Conservation (phyloP, 139 green algal species). For the Micractinium conductrix region DNA sequence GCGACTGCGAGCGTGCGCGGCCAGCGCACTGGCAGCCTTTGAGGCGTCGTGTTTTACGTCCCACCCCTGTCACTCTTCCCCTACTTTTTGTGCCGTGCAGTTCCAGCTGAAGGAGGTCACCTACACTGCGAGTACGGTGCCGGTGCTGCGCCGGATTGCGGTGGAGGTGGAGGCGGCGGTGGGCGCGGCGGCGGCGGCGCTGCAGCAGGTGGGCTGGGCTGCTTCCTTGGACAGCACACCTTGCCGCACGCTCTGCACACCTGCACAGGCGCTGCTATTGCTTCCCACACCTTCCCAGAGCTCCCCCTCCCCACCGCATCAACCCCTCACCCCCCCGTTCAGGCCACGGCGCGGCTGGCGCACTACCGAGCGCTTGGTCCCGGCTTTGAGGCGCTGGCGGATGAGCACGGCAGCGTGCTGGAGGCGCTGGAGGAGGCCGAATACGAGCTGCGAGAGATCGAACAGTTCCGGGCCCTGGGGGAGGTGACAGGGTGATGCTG, state of each 20-base stretch:
- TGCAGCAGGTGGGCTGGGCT: slow-evolving; percentile 16
- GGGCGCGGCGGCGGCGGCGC: background rate
- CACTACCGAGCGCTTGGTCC: slow-evolving; percentile 16
- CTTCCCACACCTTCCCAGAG: no score
- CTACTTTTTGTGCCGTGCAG: background rate
- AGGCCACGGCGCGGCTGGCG: slow-evolving; percentile 9
- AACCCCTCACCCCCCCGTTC: no score
- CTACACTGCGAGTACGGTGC: slow-evolving; percentile 4
- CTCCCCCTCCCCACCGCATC: no score
- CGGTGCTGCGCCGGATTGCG: background rate
- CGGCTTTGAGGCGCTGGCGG: slow-evolving; percentile 2
- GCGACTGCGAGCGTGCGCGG: no score
- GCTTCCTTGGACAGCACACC: background rate
- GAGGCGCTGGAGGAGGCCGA: slow-evolving; percentile 12
- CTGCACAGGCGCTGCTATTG: background rate
- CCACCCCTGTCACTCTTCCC: no score
- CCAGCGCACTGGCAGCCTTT: no score
- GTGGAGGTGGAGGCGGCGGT: background rate
- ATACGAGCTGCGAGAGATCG: slow-evolving; percentile 22
- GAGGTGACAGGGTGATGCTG: background rate
- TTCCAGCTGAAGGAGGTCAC: slow-evolving; percentile 30
- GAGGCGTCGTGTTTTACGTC: no score
- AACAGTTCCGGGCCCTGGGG: slow-evolving; percentile 17
- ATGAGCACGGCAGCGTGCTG: background rate
- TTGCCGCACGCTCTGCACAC: background rate